Evolutionary conservation across 305 asterid genomes (phyloP).

Genomic region (Nicotiana rustica): DNA sequence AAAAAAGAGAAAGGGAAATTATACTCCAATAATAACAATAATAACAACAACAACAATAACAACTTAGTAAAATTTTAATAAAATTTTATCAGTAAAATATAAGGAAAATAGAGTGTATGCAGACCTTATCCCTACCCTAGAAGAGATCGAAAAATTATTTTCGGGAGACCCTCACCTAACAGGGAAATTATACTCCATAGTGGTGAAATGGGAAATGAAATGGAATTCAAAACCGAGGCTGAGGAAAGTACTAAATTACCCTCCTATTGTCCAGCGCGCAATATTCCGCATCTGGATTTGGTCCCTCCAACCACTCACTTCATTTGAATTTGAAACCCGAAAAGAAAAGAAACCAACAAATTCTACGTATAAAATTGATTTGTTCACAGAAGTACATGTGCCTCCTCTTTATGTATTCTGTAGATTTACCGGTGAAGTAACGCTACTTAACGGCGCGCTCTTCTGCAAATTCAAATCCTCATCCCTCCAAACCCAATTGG

Average conservation of each 20-base stretch:
- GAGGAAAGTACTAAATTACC: slow-evolving; percentile 17
- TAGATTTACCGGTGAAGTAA: slow-evolving; percentile 28
- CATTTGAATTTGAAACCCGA: slow-evolving; percentile 63
- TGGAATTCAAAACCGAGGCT: not conserved
- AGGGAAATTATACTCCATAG: too few relatives aligned
- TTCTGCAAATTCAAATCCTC: slow-evolving; percentile 56
- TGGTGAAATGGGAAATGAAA: not conserved
- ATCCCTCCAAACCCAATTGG: not conserved
- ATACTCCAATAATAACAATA: too few relatives aligned
- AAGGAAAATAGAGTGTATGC: too few relatives aligned
- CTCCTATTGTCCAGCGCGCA: slow-evolving; percentile 32
- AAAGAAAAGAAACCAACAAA: not conserved
- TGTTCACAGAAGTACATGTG: not conserved
- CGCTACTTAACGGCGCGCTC: slow-evolving; percentile 54
- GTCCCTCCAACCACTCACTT: slow-evolving; percentile 45
- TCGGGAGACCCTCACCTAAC: rapidly evolving
- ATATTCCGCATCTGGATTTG: slow-evolving; percentile 28
- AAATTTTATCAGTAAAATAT: too few relatives aligned
- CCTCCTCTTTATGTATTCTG: not conserved
- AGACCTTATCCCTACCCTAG: too few relatives aligned
- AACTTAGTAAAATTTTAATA: too few relatives aligned
- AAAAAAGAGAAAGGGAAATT: not conserved
- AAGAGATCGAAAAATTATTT: too few relatives aligned
- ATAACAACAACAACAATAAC: too few relatives aligned
- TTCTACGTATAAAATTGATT: not conserved